Evolutionary conservation across 257 asterid species (phyloP).

Genomic region (Solanum neorickii): DNA sequence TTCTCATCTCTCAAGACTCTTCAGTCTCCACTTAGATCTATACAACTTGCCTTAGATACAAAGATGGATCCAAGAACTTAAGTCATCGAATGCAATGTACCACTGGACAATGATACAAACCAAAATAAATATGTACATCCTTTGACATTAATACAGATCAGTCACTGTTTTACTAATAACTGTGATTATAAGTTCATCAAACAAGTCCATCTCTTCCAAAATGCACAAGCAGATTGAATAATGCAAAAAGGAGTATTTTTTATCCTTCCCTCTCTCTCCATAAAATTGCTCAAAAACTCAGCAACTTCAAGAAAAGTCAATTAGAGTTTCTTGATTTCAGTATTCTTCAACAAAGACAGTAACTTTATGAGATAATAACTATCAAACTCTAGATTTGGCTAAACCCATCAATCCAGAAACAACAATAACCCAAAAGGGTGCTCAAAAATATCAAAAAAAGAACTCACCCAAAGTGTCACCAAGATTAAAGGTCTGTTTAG

Average conservation of each 20-base stretch:
- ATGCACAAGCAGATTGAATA: neutral
- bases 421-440: neutral
- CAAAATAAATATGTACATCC: neutral
- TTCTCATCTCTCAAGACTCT: neutral
- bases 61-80: neutral
- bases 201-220: neutral
- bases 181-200: neutral
- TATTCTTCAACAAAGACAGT: neutral
- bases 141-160: neutral
- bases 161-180: neutral
- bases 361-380: neutral
- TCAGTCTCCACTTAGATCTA: neutral
- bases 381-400: neutral
- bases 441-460: neutral
- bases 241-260: neutral
- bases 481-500: conserved; percentile 53
- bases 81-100: neutral
- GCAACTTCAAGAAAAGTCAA: neutral
- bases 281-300: neutral
- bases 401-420: neutral
- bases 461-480: conserved; percentile 73
- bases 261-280: neutral
- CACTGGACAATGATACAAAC: neutral
- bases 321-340: neutral
- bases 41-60: neutral